Conservation (phyloP, 257 asterid species). For the Salvia rosmarinus region DNA sequence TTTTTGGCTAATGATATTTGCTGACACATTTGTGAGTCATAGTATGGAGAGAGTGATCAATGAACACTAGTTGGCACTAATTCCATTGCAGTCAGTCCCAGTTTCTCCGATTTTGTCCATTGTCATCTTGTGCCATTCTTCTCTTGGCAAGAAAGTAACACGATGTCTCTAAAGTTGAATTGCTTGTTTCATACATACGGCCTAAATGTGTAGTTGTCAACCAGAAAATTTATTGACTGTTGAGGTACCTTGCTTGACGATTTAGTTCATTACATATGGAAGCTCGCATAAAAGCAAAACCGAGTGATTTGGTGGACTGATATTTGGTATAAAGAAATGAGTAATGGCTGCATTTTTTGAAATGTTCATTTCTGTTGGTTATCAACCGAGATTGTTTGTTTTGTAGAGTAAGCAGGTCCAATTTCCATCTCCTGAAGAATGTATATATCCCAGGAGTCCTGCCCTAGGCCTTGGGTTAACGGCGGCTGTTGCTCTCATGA, state of each 20-base stretch:
- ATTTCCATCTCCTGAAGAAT: conserved; percentile 57
- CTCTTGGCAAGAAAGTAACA: neutral
- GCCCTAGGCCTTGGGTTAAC: conserved; percentile 75
- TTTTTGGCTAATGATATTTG: no score
- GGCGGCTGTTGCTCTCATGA: conserved; percentile 70
- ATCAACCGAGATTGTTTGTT: conserved; percentile 8
- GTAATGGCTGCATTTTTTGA: neutral
- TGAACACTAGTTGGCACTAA: neutral
- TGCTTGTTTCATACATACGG: neutral
- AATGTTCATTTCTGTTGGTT: neutral
- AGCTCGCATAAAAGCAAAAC: neutral
- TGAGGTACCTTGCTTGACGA: neutral
- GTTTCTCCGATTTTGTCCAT: neutral
- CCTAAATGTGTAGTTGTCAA: neutral
- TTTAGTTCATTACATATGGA: neutral
- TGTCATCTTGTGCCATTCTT: neutral
- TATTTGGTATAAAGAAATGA: neutral
- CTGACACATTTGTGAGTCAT: no score
- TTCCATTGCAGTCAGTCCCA: neutral
- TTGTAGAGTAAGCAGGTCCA: conserved; percentile 66
- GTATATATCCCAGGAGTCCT: conserved; percentile 82
- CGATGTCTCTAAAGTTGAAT: neutral
- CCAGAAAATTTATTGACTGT: neutral
- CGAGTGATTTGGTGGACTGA: neutral
- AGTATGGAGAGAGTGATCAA: neutral